Conservation (phyloP, 495 filamentous ascomycete genomes). For the Penicillium arizonense region DNA sequence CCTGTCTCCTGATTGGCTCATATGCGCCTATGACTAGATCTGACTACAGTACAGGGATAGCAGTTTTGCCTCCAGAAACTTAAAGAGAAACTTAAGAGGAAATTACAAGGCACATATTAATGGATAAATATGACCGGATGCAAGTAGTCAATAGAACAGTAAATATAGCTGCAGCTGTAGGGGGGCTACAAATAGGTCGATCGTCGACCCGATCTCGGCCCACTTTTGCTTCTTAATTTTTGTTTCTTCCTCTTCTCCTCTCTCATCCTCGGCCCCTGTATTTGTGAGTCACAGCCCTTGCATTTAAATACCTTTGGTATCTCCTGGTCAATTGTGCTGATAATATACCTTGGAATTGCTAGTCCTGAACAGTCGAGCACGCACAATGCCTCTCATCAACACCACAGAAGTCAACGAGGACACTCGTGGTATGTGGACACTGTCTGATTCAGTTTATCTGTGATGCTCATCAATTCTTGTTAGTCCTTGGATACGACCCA, state of each 20-base stretch:
- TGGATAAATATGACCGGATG: too few species aligned
- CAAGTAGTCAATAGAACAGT: too few species aligned
- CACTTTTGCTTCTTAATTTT: slow-evolving; percentile 10
- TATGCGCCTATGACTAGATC: background rate
- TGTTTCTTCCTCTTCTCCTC: background rate
- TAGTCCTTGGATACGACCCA: slow-evolving; percentile 94
- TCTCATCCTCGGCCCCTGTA: background rate
- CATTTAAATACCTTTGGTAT: background rate
- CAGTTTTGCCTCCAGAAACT: background rate
- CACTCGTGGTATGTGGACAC: slow-evolving; percentile 45
- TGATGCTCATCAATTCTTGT: background rate
- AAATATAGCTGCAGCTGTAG: too few species aligned
- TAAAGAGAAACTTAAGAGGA: background rate
- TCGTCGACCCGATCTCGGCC: slow-evolving; percentile 3
- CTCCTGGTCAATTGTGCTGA: background rate
- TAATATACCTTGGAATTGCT: background rate
- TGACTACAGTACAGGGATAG: background rate
- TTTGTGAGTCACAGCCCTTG: slow-evolving; percentile 3
- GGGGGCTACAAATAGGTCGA: too few species aligned
- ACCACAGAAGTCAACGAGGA: slow-evolving; percentile 51
- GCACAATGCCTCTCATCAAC: slow-evolving; percentile 49
- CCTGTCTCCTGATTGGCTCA: background rate
- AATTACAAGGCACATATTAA: background rate
- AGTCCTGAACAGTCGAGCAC: too few species aligned
- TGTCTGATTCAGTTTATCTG: background rate